Base-by-base conservation (phyloP, 768 basidiomycete genomes). In the Boletellus emodensis region DNA sequence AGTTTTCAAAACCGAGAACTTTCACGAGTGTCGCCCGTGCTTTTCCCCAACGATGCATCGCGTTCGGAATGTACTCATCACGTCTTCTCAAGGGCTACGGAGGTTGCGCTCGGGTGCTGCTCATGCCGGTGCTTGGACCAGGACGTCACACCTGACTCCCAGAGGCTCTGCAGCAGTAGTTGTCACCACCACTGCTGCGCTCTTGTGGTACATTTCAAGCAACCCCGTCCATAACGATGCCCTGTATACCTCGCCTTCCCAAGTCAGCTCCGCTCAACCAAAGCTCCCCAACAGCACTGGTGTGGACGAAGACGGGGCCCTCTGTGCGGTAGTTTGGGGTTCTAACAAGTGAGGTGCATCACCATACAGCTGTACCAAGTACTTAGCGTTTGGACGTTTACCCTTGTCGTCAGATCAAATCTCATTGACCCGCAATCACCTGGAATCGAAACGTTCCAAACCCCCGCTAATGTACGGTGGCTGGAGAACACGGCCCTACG, bases 401-500 rank as follows among this genome's bases (percentile, higher is more conserved):
- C 52, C 28, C 49, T 32, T 28, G 44, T 26, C 22, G 48, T 43
- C 45, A 85, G 84, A 61, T 73, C 72, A 17, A 74, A 73, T 44
- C 59, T 76, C 11, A 66, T 83, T 18, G 66, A 72, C 32, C 74
- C 76, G 5, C 71, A 71, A 18, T 63, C 60, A n/a, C 60, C 71
- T 12, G 60, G 59, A 11, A 60, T 65, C 12, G 76, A 75, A 7
- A 58, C 67, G 11, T 64, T 87, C 30, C 77, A 78, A 24, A 69
- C 66, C 7, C 86, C 84, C 1, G 68, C 74, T 0, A 64, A 76
- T 48, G 77, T 72, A 2, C 65, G 68, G 18, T 87, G 84, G 80
- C 69, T 93, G 30, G 74, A 83, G 45, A 78, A 79, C 49, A 75
- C 84, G 41, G 87, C 88, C 4, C 72, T 93, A 13, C 81, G 88